Evolutionary conservation across 2,329 filamentous ascomycete species (phyloP).

Genomic region (Xylariaceae sp.): DNA sequence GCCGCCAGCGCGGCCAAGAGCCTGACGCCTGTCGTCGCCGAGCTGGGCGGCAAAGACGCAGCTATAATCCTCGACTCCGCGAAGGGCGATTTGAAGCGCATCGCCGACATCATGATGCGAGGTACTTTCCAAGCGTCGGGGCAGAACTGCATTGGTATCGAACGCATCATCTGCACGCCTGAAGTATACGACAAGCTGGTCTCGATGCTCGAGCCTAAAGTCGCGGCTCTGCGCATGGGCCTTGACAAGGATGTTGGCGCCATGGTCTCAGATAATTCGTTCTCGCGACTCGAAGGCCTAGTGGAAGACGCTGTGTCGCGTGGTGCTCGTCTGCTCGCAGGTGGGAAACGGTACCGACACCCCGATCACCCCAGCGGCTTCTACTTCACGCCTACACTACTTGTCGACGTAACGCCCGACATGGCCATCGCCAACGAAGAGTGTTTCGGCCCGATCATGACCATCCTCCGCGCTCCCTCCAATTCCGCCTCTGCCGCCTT

Average conservation of each 20-base stretch:
- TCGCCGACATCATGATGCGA: slow-evolving; percentile 80
- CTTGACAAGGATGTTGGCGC: slow-evolving; percentile 80
- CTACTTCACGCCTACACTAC: slow-evolving; percentile 88
- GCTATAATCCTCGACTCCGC: slow-evolving; percentile 84
- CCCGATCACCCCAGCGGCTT: slow-evolving; percentile 72
- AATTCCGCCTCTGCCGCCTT: slow-evolving; percentile 61
- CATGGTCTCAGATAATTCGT: slow-evolving; percentile 76
- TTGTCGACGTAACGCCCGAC: slow-evolving; percentile 78
- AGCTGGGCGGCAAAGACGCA: slow-evolving; percentile 93
- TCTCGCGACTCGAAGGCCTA: slow-evolving; percentile 70
- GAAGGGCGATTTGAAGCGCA: slow-evolving; percentile 58
- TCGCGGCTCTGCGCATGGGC: slow-evolving; percentile 71
- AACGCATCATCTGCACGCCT: slow-evolving; percentile 80
- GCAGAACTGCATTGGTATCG: slow-evolving; percentile 97
- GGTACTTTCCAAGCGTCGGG: slow-evolving; percentile 93
- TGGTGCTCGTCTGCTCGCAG: slow-evolving; percentile 77
- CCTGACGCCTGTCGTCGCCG: slow-evolving; percentile 83
- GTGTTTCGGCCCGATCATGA: slow-evolving; percentile 88
- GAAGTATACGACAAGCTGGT: slow-evolving; percentile 72
- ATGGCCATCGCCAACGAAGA: slow-evolving; percentile 91
- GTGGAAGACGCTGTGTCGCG: slow-evolving; percentile 71
- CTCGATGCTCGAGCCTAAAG: slow-evolving; percentile 65
- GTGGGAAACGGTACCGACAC: slow-evolving; percentile 69
- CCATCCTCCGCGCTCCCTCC: slow-evolving; percentile 71
- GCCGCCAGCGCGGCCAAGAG: slow-evolving; percentile 79